phyloP scores from a whole-genome alignment of 768 basidiomycete species.

The Calvatia gigantea region DNA sequence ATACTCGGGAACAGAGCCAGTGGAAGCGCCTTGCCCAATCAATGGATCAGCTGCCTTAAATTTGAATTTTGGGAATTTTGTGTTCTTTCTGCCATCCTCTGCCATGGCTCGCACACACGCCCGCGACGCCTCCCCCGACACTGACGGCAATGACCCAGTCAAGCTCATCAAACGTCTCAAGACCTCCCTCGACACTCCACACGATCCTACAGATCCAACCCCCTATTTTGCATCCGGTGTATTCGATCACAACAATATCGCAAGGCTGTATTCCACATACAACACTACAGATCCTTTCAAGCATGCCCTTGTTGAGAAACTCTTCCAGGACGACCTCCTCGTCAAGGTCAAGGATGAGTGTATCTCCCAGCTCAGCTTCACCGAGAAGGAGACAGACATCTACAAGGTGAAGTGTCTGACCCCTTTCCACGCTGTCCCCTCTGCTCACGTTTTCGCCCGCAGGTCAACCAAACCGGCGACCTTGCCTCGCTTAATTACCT shows the following conservation, averaged over 20 bases:
- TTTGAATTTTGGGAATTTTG: not conserved
- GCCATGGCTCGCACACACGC: constrained; percentile 44
- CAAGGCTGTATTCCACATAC: constrained; percentile 56
- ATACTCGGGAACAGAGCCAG: too few species aligned
- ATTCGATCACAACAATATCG: constrained; percentile 54
- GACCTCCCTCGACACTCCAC: constrained; percentile 20
- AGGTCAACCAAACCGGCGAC: constrained; percentile 98
- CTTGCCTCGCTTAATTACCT: constrained; percentile 91
- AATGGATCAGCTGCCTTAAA: not conserved
- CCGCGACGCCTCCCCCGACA: constrained; percentile 40
- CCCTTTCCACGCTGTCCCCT: constrained; percentile 7
- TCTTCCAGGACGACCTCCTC: constrained; percentile 84
- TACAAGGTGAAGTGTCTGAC: constrained; percentile 81
- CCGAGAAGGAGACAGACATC: constrained; percentile 97
- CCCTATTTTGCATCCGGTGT: constrained; percentile 49
- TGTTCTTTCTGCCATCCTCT: not conserved
- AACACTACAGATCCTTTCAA: constrained; percentile 66
- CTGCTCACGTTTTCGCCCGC: constrained; percentile 3
- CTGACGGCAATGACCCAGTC: constrained; percentile 15
- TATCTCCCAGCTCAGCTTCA: constrained; percentile 71
- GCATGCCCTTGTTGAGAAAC: constrained; percentile 73
- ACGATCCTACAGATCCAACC: constrained; percentile 29
- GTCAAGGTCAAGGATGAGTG: constrained; percentile 83
- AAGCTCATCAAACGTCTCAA: constrained; percentile 26
- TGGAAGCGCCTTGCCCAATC: constrained; percentile 6